phyloP scores from a whole-genome alignment of 1,139 yeast genomes.

The Pichia sp. region DNA sequence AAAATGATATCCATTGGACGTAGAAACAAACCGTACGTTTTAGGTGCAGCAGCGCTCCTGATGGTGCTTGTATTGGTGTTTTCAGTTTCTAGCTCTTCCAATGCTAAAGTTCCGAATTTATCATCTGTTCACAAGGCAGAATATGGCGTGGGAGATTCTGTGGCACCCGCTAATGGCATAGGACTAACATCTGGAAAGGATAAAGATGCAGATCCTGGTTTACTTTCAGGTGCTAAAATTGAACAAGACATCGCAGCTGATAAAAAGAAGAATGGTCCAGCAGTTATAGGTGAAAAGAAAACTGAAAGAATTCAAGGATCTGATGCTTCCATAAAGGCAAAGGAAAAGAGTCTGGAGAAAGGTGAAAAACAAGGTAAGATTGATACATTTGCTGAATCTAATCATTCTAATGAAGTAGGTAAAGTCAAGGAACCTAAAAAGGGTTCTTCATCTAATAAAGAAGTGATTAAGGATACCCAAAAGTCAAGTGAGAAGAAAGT shows the following conservation, averaged over 20 bases:
- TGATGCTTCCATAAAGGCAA: constrained; percentile 16
- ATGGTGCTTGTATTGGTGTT: background rate
- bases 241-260: constrained; percentile 14
- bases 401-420: constrained; percentile 1
- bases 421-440: background rate
- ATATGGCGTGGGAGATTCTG: constrained; percentile 11
- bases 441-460: background rate
- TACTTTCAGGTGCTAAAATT: constrained; percentile 16
- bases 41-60: constrained; percentile 8
- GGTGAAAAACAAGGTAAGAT: constrained; percentile 2
- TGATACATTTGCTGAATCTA: constrained; percentile 5
- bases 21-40: constrained; percentile 1
- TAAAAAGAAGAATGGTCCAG: constrained; percentile 3
- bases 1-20: constrained; percentile 5
- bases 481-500: background rate
- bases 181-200: constrained; percentile 1
- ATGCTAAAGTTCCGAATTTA: background rate
- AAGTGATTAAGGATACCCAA: constrained; percentile 1
- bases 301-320: constrained; percentile 13
- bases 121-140: constrained; percentile 12
- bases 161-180: constrained; percentile 9
- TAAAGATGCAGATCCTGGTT: background rate
- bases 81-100: background rate
- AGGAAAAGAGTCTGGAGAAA: constrained; percentile 11
- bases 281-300: constrained; percentile 7